Conservation (phyloP, 2,329 filamentous ascomycete genomes). For the Achaetomium macrosporum region DNA sequence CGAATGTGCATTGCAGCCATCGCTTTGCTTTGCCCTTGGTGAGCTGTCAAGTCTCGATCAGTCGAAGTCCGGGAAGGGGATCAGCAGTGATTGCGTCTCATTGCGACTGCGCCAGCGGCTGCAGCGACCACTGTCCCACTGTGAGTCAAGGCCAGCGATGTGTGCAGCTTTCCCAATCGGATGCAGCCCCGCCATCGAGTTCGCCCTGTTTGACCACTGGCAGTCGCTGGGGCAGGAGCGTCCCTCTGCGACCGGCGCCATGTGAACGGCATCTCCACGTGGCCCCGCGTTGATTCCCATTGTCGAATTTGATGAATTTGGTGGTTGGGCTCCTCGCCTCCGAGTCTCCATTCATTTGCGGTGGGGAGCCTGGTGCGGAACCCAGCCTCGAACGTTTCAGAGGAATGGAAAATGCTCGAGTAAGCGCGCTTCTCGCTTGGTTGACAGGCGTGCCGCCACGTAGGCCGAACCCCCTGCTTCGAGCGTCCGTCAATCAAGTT, state of each 20-base stretch:
- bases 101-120: too few species aligned
- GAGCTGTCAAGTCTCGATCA: conserved; percentile 14
- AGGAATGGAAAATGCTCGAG: background rate
- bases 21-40: conserved; percentile 3
- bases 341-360: too few species aligned
- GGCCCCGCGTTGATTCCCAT: conserved; percentile 1
- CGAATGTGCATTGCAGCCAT: too few species aligned
- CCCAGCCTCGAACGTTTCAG: conserved; percentile 14
- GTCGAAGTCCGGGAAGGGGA: background rate
- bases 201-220: background rate
- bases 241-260: conserved; percentile 4
- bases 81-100: background rate
- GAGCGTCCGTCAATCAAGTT: conserved; percentile 5
- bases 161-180: conserved; percentile 19
- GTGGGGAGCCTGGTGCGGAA: background rate
- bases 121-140: background rate
- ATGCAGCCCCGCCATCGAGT: conserved; percentile 13
- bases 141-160: conserved; percentile 15
- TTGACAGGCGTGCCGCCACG: conserved; percentile 13
- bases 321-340: background rate
- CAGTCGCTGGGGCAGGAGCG: conserved; percentile 17
- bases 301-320: background rate
- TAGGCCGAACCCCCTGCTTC: conserved; percentile 2
- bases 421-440: conserved; percentile 2
- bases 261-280: conserved; percentile 17